Percentiles rank a stretch among this genome's conserved stretches.
These are phyloP conservation scores for Periglandula ipomoeae DNA, from an alignment of 2,329 filamentous ascomycete genomes.

Conservation along the genomic window DNA sequence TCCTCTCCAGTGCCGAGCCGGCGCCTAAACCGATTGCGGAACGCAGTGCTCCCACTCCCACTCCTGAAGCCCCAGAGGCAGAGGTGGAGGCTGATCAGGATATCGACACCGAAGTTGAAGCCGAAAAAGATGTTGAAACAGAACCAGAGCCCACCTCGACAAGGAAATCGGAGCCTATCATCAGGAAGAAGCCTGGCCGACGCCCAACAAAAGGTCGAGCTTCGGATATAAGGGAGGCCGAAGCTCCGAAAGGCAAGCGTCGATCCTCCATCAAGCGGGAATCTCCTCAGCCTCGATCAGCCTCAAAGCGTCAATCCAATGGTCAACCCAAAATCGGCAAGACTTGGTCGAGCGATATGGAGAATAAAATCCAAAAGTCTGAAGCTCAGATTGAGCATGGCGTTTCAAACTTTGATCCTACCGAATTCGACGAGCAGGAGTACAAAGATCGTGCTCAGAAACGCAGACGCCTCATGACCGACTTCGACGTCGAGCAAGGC, in stretches of 20 bases:
- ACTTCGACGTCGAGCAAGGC: constrained; percentile 53
- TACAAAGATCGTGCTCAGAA: constrained; percentile 54
- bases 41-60: constrained; percentile 32
- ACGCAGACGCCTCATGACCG: constrained; percentile 57
- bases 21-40: constrained; percentile 40
- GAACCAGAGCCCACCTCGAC: constrained; percentile 20
- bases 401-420: constrained; percentile 35
- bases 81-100: constrained; percentile 12
- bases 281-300: constrained; percentile 37
- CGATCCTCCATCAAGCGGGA: constrained; percentile 42
- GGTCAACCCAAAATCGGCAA: constrained; percentile 52
- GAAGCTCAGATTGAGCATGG: constrained; percentile 34
- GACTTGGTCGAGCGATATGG: constrained; percentile 46
- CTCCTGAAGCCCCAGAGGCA: constrained; percentile 19
- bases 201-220: constrained; percentile 40
- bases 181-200: constrained; percentile 23
- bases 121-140: constrained; percentile 26
- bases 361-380: constrained; percentile 29
- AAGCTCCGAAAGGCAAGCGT: constrained; percentile 39
- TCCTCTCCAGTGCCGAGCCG: constrained; percentile 72
- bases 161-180: constrained; percentile 17
- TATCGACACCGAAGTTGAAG: constrained; percentile 22
- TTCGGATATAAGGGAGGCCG: constrained; percentile 41
- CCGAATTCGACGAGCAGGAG: constrained; percentile 33
- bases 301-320: constrained; percentile 52